Evolutionary conservation across 768 basidiomycete species (phyloP).

Genomic region (Russula sp.): DNA sequence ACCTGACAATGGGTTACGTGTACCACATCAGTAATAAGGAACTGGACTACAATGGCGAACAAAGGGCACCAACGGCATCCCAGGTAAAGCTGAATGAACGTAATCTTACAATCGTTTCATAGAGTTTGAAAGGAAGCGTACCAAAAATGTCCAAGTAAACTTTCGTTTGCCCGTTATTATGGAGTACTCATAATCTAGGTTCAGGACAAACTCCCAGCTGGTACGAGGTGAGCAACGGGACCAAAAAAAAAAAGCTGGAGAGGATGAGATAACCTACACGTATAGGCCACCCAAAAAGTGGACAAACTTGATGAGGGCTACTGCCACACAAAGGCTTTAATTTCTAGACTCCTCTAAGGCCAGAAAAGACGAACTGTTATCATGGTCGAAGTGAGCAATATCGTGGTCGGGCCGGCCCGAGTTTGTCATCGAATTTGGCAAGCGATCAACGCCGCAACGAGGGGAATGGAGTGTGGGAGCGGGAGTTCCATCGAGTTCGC

Average conservation of each 20-base stretch:
- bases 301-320: background rate
- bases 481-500: too few relatives aligned
- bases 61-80: background rate
- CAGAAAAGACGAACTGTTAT: too few relatives aligned
- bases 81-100: background rate
- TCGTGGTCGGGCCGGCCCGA: too few relatives aligned
- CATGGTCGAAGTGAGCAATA: too few relatives aligned
- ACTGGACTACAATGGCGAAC: background rate
- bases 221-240: background rate
- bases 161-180: background rate
- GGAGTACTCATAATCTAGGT: background rate
- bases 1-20: background rate
- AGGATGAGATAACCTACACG: background rate
- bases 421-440: too few relatives aligned
- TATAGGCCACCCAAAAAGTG: slow-evolving; percentile 2
- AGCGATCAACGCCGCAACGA: too few relatives aligned
- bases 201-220: slow-evolving; percentile 7
- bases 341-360: background rate
- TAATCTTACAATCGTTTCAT: too few relatives aligned
- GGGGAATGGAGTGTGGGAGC: too few relatives aligned
- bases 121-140: too few relatives aligned
- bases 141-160: background rate
- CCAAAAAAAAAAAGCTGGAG: background rate
- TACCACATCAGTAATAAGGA: background rate
- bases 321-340: background rate